These are phyloP conservation scores for Neodidymelliopsis sp. DNA, from an alignment of 2,329 filamentous ascomycete genomes.

Conservation along the genomic window DNA sequence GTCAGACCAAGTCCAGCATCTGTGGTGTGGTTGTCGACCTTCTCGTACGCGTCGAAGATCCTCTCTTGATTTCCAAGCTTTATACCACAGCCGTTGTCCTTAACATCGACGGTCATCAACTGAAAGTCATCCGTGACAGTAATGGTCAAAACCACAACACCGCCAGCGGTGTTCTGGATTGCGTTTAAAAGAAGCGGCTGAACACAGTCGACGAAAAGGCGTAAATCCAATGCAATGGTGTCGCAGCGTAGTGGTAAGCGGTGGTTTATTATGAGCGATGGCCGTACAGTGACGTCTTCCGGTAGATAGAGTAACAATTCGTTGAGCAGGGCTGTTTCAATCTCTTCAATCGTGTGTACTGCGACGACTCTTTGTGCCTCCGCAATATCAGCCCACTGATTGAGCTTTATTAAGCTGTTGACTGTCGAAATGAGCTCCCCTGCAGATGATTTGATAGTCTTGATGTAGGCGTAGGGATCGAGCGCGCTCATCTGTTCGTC, in stretches of 20 bases:
- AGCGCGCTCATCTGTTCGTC: slow-evolving; percentile 21
- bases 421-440: slow-evolving; percentile 56
- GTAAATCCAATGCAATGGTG: slow-evolving; percentile 48
- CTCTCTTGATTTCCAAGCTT: slow-evolving; percentile 42
- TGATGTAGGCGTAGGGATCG: slow-evolving; percentile 38
- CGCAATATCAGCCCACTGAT: slow-evolving; percentile 50
- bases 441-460: slow-evolving; percentile 51
- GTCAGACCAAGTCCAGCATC: slow-evolving; percentile 56
- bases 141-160: slow-evolving; percentile 48
- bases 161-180: slow-evolving; percentile 51
- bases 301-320: slow-evolving; percentile 40
- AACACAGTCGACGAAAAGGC: slow-evolving; percentile 53
- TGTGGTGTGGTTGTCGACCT: slow-evolving; percentile 47
- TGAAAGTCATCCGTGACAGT: slow-evolving; percentile 41
- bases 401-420: slow-evolving; percentile 55
- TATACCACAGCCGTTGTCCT: slow-evolving; percentile 56
- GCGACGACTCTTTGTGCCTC: slow-evolving; percentile 28
- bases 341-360: slow-evolving; percentile 39
- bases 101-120: slow-evolving; percentile 50
- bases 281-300: slow-evolving; percentile 34
- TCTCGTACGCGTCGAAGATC: slow-evolving; percentile 57
- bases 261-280: slow-evolving; percentile 47
- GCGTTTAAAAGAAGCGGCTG: slow-evolving; percentile 54
- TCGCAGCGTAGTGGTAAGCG: slow-evolving; percentile 37
- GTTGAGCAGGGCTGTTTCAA: slow-evolving; percentile 45